Evolutionary conservation across 2,329 filamentous ascomycete species (phyloP).

Genomic region (Talaromyces sp.): DNA sequence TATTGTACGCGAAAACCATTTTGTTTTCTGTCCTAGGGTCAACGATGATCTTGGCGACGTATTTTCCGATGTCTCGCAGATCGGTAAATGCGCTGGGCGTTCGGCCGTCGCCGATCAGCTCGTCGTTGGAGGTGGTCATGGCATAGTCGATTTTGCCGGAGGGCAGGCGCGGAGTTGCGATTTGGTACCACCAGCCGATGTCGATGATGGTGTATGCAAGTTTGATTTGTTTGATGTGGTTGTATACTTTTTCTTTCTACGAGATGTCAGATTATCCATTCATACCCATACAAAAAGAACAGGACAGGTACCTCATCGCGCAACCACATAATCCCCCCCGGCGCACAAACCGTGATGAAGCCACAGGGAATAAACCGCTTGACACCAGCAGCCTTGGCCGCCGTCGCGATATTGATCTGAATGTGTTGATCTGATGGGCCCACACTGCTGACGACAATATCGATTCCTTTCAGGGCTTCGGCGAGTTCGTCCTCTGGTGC

Average conservation of each 20-base stretch:
- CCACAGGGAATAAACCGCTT: slow-evolving; percentile 48
- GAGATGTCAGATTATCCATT: neutral
- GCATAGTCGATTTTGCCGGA: slow-evolving; percentile 40
- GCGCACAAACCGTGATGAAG: slow-evolving; percentile 40
- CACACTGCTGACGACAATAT: slow-evolving; percentile 43
- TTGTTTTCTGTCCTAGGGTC: slow-evolving; percentile 51
- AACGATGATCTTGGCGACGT: slow-evolving; percentile 46
- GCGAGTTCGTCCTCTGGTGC: slow-evolving; percentile 11
- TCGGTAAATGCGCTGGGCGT: slow-evolving; percentile 40
- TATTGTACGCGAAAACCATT: slow-evolving; percentile 43
- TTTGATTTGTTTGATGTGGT: slow-evolving; percentile 42
- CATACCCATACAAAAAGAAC: neutral
- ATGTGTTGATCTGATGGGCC: slow-evolving; percentile 22
- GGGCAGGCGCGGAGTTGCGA: slow-evolving; percentile 37
- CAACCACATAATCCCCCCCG: slow-evolving; percentile 34
- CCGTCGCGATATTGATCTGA: slow-evolving; percentile 41
- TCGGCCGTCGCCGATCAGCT: slow-evolving; percentile 25
- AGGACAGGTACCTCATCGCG: slow-evolving; percentile 28
- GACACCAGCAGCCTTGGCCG: slow-evolving; percentile 45
- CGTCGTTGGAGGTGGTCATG: slow-evolving; percentile 37
- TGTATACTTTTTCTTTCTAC: slow-evolving; percentile 47
- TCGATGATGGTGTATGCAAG: slow-evolving; percentile 54
- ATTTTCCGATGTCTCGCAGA: slow-evolving; percentile 47
- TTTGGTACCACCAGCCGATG: slow-evolving; percentile 53
- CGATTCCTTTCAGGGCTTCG: slow-evolving; percentile 26